phyloP scores from a whole-genome alignment of 2,329 filamentous ascomycete species.

The Nemania sp. region DNA sequence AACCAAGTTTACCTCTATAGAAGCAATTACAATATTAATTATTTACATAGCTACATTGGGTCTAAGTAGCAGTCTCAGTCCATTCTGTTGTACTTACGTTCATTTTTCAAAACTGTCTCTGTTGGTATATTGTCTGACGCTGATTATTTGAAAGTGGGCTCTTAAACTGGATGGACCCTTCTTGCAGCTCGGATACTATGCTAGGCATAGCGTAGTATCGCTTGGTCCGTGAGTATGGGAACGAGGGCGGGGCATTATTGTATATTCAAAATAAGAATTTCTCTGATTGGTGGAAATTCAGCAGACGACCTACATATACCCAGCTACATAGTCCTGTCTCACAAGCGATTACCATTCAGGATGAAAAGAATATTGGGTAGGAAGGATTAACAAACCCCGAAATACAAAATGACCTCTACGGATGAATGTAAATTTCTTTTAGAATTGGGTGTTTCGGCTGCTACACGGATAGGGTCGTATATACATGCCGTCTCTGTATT shows the following conservation, averaged over 20 bases:
- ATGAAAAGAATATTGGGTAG: not conserved
- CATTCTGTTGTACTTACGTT: too few relatives aligned
- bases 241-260: too few relatives aligned
- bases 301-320: not conserved
- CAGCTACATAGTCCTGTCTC: not conserved
- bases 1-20: too few relatives aligned
- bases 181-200: constrained; percentile 16
- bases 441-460: not conserved
- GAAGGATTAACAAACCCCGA: not conserved
- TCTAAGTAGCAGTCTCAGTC: too few relatives aligned
- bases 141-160: not conserved
- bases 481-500: not conserved
- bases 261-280: not conserved
- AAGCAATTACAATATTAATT: too few relatives aligned
- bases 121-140: too few relatives aligned
- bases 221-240: not conserved
- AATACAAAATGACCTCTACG: not conserved
- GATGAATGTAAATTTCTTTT: not conserved
- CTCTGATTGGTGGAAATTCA: constrained; percentile 29
- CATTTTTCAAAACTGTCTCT: too few relatives aligned
- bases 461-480: not conserved
- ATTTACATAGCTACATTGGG: too few relatives aligned
- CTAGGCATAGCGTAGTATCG: not conserved
- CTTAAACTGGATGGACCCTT: constrained; percentile 22
- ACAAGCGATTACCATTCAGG: not conserved